phyloP scores from a whole-genome alignment of 2,329 filamentous ascomycete species.

The Arthrinium phaeospermum region DNA sequence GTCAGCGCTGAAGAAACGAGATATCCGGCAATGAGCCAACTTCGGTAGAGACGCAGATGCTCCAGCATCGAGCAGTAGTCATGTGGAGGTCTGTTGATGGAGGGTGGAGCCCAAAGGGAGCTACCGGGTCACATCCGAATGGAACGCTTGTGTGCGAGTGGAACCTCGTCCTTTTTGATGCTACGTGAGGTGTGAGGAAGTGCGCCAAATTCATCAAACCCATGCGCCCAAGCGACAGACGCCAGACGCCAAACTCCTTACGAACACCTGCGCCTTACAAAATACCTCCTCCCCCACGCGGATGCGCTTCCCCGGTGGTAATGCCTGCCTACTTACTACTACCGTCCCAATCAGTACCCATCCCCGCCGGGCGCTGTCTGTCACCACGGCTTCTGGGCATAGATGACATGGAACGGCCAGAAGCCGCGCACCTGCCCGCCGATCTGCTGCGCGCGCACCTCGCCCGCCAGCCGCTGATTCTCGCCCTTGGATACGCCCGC shows the following conservation, averaged over 20 bases:
- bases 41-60: neutral
- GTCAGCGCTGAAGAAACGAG: neutral
- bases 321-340: neutral
- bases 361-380: neutral
- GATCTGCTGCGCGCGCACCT: neutral
- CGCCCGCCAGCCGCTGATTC: neutral
- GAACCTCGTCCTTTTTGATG: neutral
- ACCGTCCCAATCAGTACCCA: no score
- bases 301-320: neutral
- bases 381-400: slow-evolving; percentile 9
- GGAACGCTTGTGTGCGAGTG: neutral
- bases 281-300: neutral
- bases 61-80: neutral
- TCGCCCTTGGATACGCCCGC: neutral
- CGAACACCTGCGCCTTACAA: neutral
- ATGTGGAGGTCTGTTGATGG: neutral
- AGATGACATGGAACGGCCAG: neutral
- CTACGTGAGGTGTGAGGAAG: neutral
- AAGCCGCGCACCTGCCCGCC: neutral
- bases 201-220: neutral
- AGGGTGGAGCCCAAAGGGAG: neutral
- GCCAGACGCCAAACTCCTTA: no score
- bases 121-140: neutral
- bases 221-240: neutral
- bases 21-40: neutral